Evolutionary conservation across 164 flowering plant species (phyloP), one percentile per base, ranked within the genome.

Genomic region (Liriodendron chinense): DNA sequence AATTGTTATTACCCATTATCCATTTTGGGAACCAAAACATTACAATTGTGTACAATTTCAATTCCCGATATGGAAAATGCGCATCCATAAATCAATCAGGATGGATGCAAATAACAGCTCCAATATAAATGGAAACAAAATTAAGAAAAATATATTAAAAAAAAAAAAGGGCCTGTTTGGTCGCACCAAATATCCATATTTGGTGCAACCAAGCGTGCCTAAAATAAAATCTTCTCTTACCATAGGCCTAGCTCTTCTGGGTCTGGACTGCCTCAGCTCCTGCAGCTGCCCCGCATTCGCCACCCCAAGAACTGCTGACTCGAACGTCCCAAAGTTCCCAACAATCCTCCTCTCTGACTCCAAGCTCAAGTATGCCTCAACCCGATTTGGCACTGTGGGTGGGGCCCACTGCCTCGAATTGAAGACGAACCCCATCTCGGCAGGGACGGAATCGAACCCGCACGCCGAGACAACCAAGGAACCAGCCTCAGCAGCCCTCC

Each of bases 361-460:
- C 82, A 93, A 74, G 63, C 88, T 85, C 83, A 91, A 16, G 72
- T 91, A 91, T 2, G 94, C 94, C 83, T 90, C 91, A 9, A 93
- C 80, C 72, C 78, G 74, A 78, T 86, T 91, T 69, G 87, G 86
- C 65, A 53, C 89, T 4, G 83, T 77, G 2, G 86, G 84, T 13
- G 70, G 73, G 10, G 21, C 79, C 98, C 98, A 93, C 77, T 87
- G 89, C 81, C 89, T 84, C 7, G 88, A 82, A 79, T 93, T 86
- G 81, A 85, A 91, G 85, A 93, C 68, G 67, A 86, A 47, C 24
- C 96, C 98, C 72, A 93, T 47, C 74, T 93, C 98, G 56, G 96
- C 94, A 47, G 96, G 96, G 69, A 93, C 79, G 1, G 98, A 91
- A 57, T 93, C 98, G 68, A 86, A 93, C 80, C 96, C 98, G 77